phyloP scores from a whole-genome alignment of 495 filamentous ascomycete species.

The Neurospora africana region DNA sequence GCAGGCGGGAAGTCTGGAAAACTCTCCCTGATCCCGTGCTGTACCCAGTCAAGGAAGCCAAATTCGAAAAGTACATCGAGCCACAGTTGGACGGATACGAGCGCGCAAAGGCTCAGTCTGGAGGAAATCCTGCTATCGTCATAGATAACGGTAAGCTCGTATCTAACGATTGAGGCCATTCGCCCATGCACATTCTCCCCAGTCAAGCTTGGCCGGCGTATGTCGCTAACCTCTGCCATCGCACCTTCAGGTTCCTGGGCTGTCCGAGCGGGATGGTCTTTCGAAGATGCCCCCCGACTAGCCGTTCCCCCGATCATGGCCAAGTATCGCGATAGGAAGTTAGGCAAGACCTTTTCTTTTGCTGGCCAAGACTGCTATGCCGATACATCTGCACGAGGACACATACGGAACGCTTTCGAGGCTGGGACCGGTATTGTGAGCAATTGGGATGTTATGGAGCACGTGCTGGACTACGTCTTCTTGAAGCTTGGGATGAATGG shows the following conservation, averaged over 20 bases:
- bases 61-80: slow-evolving; percentile 62
- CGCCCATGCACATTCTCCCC: neutral
- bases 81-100: slow-evolving; percentile 57
- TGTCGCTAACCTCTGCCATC: slow-evolving; percentile 1
- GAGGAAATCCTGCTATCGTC: slow-evolving; percentile 61
- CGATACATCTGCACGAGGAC: slow-evolving; percentile 84
- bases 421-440: slow-evolving; percentile 79
- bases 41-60: slow-evolving; percentile 56
- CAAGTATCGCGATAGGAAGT: slow-evolving; percentile 85
- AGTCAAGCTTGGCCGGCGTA: neutral
- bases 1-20: slow-evolving; percentile 25
- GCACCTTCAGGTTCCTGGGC: slow-evolving; percentile 60
- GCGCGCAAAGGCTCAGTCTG: slow-evolving; percentile 42
- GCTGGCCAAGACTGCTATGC: slow-evolving; percentile 84
- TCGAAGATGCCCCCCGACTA: slow-evolving; percentile 69
- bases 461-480: slow-evolving; percentile 83
- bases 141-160: slow-evolving; percentile 82
- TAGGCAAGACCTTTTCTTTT: slow-evolving; percentile 80
- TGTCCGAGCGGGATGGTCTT: slow-evolving; percentile 90
- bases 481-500: slow-evolving; percentile 83
- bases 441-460: slow-evolving; percentile 97
- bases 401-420: slow-evolving; percentile 86
- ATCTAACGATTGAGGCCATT: neutral
- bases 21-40: slow-evolving; percentile 34
- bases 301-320: slow-evolving; percentile 81